Evolutionary conservation across 164 flowering plant species (phyloP), one percentile per base, ranked within the genome.

Genomic region (Taxillus chinensis): DNA sequence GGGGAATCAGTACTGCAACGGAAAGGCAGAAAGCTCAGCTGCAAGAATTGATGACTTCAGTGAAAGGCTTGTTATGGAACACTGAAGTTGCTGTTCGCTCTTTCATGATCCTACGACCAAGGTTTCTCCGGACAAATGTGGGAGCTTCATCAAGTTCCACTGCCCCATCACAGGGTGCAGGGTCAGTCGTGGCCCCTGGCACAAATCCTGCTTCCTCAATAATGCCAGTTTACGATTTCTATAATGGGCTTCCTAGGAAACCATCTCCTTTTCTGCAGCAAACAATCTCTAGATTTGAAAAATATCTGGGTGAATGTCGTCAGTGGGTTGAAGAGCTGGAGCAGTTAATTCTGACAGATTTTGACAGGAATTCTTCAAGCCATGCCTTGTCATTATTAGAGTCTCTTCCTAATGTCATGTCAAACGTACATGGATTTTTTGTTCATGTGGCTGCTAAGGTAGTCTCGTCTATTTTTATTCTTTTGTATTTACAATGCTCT

Each of bases 261-360:
- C 96, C 99, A 39, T 87, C 97, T 54, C 90, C 89, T 0, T 95
- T 87, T 77, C 60, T 87, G 70, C 86, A 80, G 74, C 83, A 87
- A 43, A 87, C 97, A 59, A 79, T 87, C 67, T 71, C 77, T 17
- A 81, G 90, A 78, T 95, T 91, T 75, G 92, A 89, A 80, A 95
- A 86, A 71, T 80, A 83, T 71, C 70, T 91, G 67, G 71, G 69
- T 46, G 89, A 82, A 68, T 95, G 95, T 64, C 83, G 82, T 56
- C 96, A 95, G 78, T 91, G 96, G 95, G 71, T 95, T 74, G 95
- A 86, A 75, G 99, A 95, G 71, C 78, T 95, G 62, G 99, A 95
- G 73, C 97, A 91, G 73, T 71, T 92, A 69, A 83, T 93, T 39
- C 76, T 81, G 55, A 71, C 78, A 43, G 76, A 80, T 75, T 70